Evolutionary conservation across 139 green algal genomes (phyloP).

Genomic region (Tetradesmus obliquus): DNA sequence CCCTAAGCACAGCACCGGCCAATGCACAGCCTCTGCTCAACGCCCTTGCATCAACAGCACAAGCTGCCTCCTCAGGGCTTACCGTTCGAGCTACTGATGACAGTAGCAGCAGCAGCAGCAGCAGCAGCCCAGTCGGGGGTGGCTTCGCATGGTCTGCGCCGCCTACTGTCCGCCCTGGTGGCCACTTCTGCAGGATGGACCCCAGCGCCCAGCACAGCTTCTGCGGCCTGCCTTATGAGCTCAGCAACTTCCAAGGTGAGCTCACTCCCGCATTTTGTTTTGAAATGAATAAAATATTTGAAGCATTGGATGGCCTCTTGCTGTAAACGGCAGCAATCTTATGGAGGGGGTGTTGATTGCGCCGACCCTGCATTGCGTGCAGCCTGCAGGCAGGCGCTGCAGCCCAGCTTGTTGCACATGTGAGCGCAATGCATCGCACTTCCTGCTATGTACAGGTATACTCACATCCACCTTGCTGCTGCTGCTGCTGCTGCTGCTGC

Average conservation of each 20-base stretch:
- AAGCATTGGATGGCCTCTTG: too few species aligned
- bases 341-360: too few species aligned
- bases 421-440: not conserved
- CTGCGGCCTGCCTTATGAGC: slow-evolving; percentile 59
- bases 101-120: slow-evolving; percentile 12
- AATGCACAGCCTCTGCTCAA: not conserved
- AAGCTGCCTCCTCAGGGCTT: not conserved
- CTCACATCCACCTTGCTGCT: not conserved
- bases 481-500: not conserved
- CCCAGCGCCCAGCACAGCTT: slow-evolving; percentile 25
- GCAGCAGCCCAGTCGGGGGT: slow-evolving; percentile 61
- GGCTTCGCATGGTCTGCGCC: slow-evolving; percentile 11
- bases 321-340: too few species aligned
- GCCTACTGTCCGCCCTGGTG: too few species aligned
- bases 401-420: not conserved
- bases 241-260: slow-evolving; percentile 76
- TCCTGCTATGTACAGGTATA: too few species aligned
- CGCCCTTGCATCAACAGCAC: not conserved
- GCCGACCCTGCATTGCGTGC: too few species aligned
- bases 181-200: slow-evolving; percentile 51
- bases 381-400: too few species aligned
- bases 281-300: too few species aligned
- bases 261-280: too few species aligned
- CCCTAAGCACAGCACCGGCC: not conserved
- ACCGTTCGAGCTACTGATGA: not conserved